Base-by-base conservation (phyloP, 495 filamentous ascomycete species). In the Daldinia bambusicola region DNA sequence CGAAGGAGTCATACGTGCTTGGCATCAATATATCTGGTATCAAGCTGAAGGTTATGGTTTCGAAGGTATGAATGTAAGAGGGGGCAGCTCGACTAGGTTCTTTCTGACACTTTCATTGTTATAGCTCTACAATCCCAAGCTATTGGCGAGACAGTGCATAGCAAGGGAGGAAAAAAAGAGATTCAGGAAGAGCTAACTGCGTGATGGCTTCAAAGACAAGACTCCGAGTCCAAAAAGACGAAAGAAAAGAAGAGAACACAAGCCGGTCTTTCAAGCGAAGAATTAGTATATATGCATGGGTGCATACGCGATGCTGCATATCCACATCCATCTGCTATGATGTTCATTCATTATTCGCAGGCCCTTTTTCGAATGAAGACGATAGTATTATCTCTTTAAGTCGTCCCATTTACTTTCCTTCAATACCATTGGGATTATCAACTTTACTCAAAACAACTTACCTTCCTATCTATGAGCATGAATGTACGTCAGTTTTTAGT, bases 211-310 rank as follows among this genome's bases (percentile, higher is more conserved):
- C 71, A 74, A 74, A 74, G 71, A 61, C 63, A 38, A 38, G 48
- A 32, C 32, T 38, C 62, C 63, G 63, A 58, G 62, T 60, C 63
- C 31, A 53, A 61, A 62, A 52, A 20, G 55, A 60, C 63, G 67
- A 74, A 70, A 70, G 71, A 70, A 70, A 74, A 71, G 48, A 67
- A 41, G 67, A 70, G 66, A 55, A 64, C 50, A 71, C 38, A 68
- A 61, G 41, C 67, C 53, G 30, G 71, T 64, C 71, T 71, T 71
- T 67, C 63, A 74, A 57, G 34, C 4, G 34, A 56, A 18, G 37
- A 43, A 12, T 18, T 38, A 57, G 36, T 74, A 74, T 74, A 74
- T 70, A 74, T 66, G 58, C 22, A 70, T 31, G 6, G 57, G 48
- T 20, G 30, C 34, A 53, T 67, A 51, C 26, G 14, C 53, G 16